Evolutionary conservation across 495 filamentous ascomycete species (phyloP).

Genomic region (Halenospora varia): DNA sequence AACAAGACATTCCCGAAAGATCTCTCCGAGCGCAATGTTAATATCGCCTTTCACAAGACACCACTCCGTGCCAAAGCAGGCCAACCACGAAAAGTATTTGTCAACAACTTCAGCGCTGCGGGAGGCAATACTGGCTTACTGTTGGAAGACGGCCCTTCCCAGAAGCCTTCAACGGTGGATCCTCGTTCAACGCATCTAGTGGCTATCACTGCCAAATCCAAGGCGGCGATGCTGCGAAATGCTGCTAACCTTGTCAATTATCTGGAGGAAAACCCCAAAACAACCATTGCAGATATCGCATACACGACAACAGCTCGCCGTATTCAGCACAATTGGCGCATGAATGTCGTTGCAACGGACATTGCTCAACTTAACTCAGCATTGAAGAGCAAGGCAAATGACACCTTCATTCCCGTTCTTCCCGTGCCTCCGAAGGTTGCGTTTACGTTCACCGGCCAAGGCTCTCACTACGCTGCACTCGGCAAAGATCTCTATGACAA

Average conservation of each 20-base stretch:
- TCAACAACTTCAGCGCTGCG: constrained; percentile 70
- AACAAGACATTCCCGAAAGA: constrained; percentile 80
- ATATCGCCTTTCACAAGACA: constrained; percentile 55
- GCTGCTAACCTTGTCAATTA: constrained; percentile 45
- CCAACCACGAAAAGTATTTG: constrained; percentile 53
- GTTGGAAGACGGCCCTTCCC: constrained; percentile 50
- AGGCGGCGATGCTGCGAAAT: constrained; percentile 50
- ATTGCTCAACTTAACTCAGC: constrained; percentile 37
- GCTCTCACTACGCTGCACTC: constrained; percentile 61
- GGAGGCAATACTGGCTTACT: constrained; percentile 63
- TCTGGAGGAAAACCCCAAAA: constrained; percentile 48
- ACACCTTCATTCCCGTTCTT: constrained; percentile 42
- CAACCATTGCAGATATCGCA: constrained; percentile 54
- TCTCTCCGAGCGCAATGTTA: constrained; percentile 68
- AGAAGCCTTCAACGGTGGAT: constrained; percentile 32
- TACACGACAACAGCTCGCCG: constrained; percentile 82
- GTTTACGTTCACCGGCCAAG: constrained; percentile 70
- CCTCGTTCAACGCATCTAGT: constrained; percentile 50
- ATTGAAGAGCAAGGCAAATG: constrained; percentile 38
- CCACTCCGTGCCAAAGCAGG: constrained; percentile 61
- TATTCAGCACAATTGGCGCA: constrained; percentile 76
- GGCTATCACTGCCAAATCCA: constrained; percentile 55
- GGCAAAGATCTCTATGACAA: constrained; percentile 67
- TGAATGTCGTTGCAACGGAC: constrained; percentile 54
- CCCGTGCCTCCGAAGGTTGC: constrained; percentile 40